These are phyloP conservation scores for Phytophthora foliorum DNA, from an alignment of 352 stramenopile species.

Conservation along the genomic window DNA sequence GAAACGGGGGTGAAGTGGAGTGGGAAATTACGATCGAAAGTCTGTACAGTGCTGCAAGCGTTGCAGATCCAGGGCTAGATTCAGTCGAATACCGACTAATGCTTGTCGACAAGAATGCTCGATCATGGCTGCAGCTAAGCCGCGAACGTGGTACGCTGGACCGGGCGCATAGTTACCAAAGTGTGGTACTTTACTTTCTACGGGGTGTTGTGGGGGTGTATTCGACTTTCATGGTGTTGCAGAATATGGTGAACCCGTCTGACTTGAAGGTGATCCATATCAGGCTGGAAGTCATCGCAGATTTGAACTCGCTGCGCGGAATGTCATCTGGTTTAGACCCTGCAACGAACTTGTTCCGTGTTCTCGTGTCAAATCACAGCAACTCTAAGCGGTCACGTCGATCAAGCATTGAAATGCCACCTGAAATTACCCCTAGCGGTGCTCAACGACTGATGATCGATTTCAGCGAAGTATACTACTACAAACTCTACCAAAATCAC, in stretches of 20 bases:
- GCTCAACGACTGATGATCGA: slow-evolving; percentile 70
- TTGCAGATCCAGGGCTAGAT: slow-evolving; percentile 49
- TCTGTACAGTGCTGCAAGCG: slow-evolving; percentile 54
- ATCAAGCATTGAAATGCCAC: slow-evolving; percentile 63
- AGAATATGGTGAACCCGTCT: slow-evolving; percentile 84
- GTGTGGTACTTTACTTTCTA: slow-evolving; percentile 85
- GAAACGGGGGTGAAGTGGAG: slow-evolving; percentile 88
- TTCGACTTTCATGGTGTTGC: slow-evolving; percentile 87
- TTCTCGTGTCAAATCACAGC: slow-evolving; percentile 84
- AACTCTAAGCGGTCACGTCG: slow-evolving; percentile 65
- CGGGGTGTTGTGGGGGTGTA: slow-evolving; percentile 86
- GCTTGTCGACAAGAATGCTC: slow-evolving; percentile 78
- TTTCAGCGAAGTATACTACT: slow-evolving; percentile 89
- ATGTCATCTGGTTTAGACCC: slow-evolving; percentile 81
- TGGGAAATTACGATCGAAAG: slow-evolving; percentile 92
- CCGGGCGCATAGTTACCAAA: slow-evolving; percentile 81
- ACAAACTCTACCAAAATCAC: slow-evolving; percentile 92
- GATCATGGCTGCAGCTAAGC: slow-evolving; percentile 85
- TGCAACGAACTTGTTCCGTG: slow-evolving; percentile 84
- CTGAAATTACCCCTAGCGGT: slow-evolving; percentile 30
- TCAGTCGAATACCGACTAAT: slow-evolving; percentile 82
- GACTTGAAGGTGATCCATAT: slow-evolving; percentile 92
- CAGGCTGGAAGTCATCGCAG: slow-evolving; percentile 86
- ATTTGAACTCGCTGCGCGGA: slow-evolving; percentile 85
- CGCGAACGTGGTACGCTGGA: slow-evolving; percentile 83